Evolutionary conservation across 1,284 basidiomycete species (phyloP).

Genomic region (Ustilago xerochloae): DNA sequence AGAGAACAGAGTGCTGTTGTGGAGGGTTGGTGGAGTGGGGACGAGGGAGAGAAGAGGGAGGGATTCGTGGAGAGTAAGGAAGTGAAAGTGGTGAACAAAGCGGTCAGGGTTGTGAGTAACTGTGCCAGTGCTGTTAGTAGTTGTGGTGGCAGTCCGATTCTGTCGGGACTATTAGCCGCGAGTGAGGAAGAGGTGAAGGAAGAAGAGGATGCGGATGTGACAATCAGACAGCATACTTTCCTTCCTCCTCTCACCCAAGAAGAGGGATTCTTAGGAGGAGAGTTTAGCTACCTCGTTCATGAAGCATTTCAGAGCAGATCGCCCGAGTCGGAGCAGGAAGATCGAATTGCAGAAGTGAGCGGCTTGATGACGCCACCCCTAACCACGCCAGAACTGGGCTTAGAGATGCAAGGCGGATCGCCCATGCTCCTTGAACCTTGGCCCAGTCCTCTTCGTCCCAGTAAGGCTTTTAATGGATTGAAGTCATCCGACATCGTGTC

Average conservation of each 20-base stretch:
- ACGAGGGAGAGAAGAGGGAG: background rate
- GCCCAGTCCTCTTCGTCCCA: conserved; percentile 18
- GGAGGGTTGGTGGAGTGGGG: conserved; percentile 12
- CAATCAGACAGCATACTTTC: background rate
- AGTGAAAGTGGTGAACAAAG: background rate
- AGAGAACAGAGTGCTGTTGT: background rate
- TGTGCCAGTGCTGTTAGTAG: conserved; percentile 14
- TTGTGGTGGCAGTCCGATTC: conserved; percentile 17
- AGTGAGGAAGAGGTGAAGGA: background rate
- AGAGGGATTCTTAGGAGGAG: conserved; percentile 9
- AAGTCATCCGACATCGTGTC: too few relatives aligned
- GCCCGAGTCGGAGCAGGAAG: background rate
- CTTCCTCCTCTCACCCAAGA: background rate
- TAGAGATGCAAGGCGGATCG: conserved; percentile 22
- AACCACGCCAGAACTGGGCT: conserved; percentile 35
- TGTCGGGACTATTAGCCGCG: conserved; percentile 9
- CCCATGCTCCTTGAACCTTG: conserved; percentile 14
- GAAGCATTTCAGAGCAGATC: too few relatives aligned
- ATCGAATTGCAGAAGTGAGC: background rate
- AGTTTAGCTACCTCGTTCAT: conserved; percentile 37
- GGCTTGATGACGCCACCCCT: conserved; percentile 31
- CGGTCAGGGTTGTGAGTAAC: conserved; percentile 23
- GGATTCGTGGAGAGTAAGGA: conserved; percentile 10
- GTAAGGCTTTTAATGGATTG: background rate
- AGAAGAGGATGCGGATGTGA: conserved; percentile 10